Conservation (phyloP, 768 basidiomycete species). For the Xerocomus brunneocitrinus region DNA sequence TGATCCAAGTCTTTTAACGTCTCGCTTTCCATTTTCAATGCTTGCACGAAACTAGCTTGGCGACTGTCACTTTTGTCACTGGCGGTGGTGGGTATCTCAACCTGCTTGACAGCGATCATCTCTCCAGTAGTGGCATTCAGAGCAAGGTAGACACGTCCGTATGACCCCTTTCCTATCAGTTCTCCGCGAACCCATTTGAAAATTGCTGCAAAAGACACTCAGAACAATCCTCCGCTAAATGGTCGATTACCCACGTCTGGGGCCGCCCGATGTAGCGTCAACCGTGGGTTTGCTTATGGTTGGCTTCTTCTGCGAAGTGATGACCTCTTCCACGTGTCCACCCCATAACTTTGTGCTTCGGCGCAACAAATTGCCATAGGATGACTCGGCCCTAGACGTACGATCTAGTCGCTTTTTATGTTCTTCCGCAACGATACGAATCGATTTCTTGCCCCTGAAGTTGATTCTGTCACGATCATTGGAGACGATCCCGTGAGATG, state of each 20-base stretch:
- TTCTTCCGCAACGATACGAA: slow-evolving; percentile 87
- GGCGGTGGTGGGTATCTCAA: slow-evolving; percentile 87
- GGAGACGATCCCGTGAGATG: slow-evolving; percentile 36
- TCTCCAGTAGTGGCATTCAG: slow-evolving; percentile 95
- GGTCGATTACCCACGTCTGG: slow-evolving; percentile 54
- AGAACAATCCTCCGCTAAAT: slow-evolving; percentile 14
- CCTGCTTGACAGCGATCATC: slow-evolving; percentile 99
- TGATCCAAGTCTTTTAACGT: slow-evolving; percentile 96
- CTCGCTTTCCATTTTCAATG: slow-evolving; percentile 92
- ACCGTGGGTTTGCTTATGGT: slow-evolving; percentile 40
- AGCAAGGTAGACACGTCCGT: slow-evolving; percentile 93
- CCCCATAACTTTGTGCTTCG: slow-evolving; percentile 96
- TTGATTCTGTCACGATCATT: slow-evolving; percentile 36
- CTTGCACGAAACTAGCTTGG: slow-evolving; percentile 82
- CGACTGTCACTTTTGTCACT: slow-evolving; percentile 89
- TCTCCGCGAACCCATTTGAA: slow-evolving; percentile 99
- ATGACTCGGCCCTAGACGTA: slow-evolving; percentile 54
- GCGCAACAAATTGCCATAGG: slow-evolving; percentile 53
- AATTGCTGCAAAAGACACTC: slow-evolving; percentile 49
- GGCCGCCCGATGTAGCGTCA: slow-evolving; percentile 59
- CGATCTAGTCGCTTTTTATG: slow-evolving; percentile 75
- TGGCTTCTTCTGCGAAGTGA: slow-evolving; percentile 59
- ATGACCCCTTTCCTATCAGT: slow-evolving; percentile 95
- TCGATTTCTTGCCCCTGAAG: slow-evolving; percentile 79
- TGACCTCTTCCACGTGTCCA: slow-evolving; percentile 88